phyloP scores from a whole-genome alignment of 2,329 filamentous ascomycete species.

The Venturia aucupariae region DNA sequence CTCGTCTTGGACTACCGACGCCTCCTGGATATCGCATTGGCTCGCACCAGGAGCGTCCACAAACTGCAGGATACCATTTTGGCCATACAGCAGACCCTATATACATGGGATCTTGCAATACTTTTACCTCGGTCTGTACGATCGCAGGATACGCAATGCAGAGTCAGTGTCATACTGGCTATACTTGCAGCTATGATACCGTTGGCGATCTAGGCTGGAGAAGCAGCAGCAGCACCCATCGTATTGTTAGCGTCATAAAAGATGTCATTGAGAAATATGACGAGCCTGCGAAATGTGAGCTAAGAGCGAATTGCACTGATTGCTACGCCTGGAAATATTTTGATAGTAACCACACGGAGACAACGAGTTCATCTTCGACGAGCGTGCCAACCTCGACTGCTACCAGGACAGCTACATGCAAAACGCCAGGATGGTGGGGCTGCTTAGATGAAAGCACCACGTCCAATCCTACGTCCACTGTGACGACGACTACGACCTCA shows the following conservation, averaged over 20 bases:
- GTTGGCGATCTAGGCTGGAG: conserved; percentile 88
- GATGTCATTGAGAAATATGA: conserved; percentile 83
- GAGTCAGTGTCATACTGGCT: conserved; percentile 81
- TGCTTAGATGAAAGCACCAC: conserved; percentile 59
- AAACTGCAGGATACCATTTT: conserved; percentile 79
- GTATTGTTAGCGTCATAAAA: conserved; percentile 77
- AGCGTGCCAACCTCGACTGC: conserved; percentile 41
- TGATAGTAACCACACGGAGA: conserved; percentile 79
- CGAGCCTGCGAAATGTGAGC: conserved; percentile 63
- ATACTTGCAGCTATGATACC: conserved; percentile 84
- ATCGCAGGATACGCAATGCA: conserved; percentile 91
- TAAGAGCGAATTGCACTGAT: conserved; percentile 71
- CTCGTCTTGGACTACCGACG: conserved; percentile 72
- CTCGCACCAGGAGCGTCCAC: conserved; percentile 58
- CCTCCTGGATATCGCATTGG: conserved; percentile 69
- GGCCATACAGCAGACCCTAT: conserved; percentile 94
- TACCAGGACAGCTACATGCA: conserved; percentile 68
- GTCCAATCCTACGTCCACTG: conserved; percentile 34
- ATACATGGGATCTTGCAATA: conserved; percentile 89
- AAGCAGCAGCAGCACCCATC: conserved; percentile 82
- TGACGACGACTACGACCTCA: conserved; percentile 25
- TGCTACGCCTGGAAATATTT: conserved; percentile 93
- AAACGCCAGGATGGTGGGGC: conserved; percentile 90
- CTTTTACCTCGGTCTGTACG: conserved; percentile 78
- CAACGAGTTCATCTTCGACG: conserved; percentile 50